Conservation (phyloP, 2,329 filamentous ascomycete species). For the Setomelanomma holmii region DNA sequence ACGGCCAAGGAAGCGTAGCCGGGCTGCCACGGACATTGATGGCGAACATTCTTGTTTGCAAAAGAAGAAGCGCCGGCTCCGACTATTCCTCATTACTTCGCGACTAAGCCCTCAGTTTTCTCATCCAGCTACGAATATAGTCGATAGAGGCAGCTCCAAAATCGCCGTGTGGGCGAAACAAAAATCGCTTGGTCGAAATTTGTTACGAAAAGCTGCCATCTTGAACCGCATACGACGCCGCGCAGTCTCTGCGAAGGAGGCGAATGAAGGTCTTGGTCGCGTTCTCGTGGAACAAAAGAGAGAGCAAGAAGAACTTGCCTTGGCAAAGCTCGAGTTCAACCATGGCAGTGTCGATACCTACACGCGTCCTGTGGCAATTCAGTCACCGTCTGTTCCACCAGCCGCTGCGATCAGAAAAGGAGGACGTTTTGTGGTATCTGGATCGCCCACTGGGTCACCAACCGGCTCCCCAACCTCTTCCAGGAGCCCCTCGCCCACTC, state of each 20-base stretch:
- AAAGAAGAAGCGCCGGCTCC: conserved; percentile 72
- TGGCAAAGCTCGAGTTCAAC: conserved; percentile 39
- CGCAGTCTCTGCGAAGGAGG: conserved; percentile 26
- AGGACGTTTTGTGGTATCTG: conserved; percentile 21
- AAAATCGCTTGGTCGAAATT: conserved; percentile 56
- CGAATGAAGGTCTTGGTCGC: conserved; percentile 21
- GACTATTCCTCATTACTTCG: conserved; percentile 70
- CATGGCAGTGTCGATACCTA: conserved; percentile 43
- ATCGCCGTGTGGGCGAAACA: conserved; percentile 57
- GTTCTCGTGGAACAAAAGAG: conserved; percentile 38
- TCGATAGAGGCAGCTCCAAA: conserved; percentile 64
- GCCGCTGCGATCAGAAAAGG: conserved; percentile 18
- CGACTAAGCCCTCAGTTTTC: conserved; percentile 74
- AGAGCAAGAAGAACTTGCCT: conserved; percentile 39
- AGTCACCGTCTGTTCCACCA: conserved; percentile 19
- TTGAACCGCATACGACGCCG: conserved; percentile 66
- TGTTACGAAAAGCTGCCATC: conserved; percentile 70
- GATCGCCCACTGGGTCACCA: conserved; percentile 22
- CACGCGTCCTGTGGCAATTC: conserved; percentile 32
- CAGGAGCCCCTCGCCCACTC: conserved; percentile 28
- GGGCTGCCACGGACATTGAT: conserved; percentile 66
- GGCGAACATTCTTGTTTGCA: conserved; percentile 57
- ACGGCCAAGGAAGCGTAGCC: conserved; percentile 58
- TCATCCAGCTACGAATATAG: conserved; percentile 72
- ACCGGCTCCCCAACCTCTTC: conserved; percentile 22